phyloP scores from a whole-genome alignment of 2,329 filamentous ascomycete species.

The Thelonectria blattea region DNA sequence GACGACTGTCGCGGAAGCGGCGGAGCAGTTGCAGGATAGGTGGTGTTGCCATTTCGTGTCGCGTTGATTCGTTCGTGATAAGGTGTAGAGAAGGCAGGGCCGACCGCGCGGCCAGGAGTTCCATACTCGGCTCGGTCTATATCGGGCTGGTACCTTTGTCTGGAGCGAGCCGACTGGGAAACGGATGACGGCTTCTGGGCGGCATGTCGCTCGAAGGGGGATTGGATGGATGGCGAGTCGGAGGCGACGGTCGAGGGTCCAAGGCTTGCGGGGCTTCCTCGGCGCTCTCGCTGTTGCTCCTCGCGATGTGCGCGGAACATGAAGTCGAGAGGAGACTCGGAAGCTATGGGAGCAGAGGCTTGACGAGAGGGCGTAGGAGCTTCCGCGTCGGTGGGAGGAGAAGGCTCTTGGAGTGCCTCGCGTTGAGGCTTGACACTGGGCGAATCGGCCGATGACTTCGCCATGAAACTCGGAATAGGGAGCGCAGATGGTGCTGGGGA shows the following conservation, averaged over 20 bases:
- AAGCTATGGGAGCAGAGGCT: conserved; percentile 40
- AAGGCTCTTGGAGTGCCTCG: conserved; percentile 49
- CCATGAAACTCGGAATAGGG: conserved; percentile 86
- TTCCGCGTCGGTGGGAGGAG: conserved; percentile 60
- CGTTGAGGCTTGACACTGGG: conserved; percentile 48
- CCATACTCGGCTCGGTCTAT: conserved; percentile 62
- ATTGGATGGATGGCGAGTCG: conserved; percentile 58
- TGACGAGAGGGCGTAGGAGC: conserved; percentile 53
- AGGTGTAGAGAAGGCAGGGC: conserved; percentile 71
- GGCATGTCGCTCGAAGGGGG: conserved; percentile 40
- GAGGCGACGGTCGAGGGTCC: conserved; percentile 47
- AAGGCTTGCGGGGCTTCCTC: conserved; percentile 57
- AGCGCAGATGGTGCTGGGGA: conserved; percentile 90
- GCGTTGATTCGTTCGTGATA: conserved; percentile 67
- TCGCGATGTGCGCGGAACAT: conserved; percentile 88
- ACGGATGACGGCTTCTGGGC: conserved; percentile 33
- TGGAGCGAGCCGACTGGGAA: conserved; percentile 36
- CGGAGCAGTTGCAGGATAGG: conserved; percentile 27
- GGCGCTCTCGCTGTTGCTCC: conserved; percentile 69
- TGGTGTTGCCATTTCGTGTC: conserved; percentile 48
- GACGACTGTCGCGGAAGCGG: conserved; percentile 20
- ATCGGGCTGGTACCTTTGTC: conserved; percentile 31
- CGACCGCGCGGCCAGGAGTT: conserved; percentile 60
- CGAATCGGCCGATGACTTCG: conserved; percentile 75
- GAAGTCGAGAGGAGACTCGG: conserved; percentile 83